Base-by-base conservation (phyloP, 1,284 basidiomycete genomes). In the Trichosporon coremiiforme region DNA sequence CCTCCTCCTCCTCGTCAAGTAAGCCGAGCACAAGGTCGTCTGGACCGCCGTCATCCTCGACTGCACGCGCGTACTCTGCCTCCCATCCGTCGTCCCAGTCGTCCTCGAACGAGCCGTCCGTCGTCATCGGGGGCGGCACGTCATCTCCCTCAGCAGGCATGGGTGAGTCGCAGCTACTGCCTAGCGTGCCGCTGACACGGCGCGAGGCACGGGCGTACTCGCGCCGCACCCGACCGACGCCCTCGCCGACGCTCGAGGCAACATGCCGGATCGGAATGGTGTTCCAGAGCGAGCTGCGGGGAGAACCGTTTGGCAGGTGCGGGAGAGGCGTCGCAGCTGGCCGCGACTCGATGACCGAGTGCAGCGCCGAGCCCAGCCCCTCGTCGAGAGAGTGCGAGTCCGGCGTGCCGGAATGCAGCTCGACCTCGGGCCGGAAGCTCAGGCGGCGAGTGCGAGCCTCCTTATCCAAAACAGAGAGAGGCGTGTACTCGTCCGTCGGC, bases 401-500 rank as follows among this genome's bases (percentile, higher is more conserved):
- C 1, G 74, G 66, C 10, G 68, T 66, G 6, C 73, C 55, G 0
- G 78, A 72, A 15, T 76, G 89, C 17, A 90, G 87, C 76, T 90
- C 88, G 8, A 94, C 90, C 70, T 90, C 88, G 65, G 86, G 87
- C 10, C 91, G 87, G 17, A 92, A 90, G 12, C 90, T 87, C 65
- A 94, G 87, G 84, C 88, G 89, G 33, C 80, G 70, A 0, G 87
- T 87, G 0, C 86, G 83, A 10, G 91, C 85, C 70, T 89, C 89
- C 66, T 92, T 84, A 66, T 89, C 87, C 66, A 89, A 86, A 0
- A 88, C 86, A 0, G 91, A 88, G 38, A 93, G 86, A 10, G 92
- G 88, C 0, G 90, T 89, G 74, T 91, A 91, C 74, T 92, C 92
- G 78, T 94, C 92, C 72, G 90, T 90, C 1, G 88, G 87, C 12